These are phyloP conservation scores for Trichothecium sympodiale DNA, from an alignment of 2,329 filamentous ascomycete genomes.

Conservation along the genomic window DNA sequence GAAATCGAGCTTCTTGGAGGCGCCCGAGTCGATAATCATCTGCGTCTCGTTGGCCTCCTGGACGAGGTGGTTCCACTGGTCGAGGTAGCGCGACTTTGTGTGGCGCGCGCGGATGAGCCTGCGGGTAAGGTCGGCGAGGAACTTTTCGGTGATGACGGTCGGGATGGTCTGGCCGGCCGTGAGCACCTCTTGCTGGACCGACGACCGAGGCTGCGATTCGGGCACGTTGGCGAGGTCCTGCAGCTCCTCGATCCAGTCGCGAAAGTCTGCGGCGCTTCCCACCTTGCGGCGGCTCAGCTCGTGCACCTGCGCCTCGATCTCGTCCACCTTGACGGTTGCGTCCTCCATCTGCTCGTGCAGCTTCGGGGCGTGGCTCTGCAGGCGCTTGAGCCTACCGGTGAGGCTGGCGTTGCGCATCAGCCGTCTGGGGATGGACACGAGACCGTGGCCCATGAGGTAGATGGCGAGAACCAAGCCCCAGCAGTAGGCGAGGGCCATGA, in stretches of 20 bases:
- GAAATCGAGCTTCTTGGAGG: constrained; percentile 72
- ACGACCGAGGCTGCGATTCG: constrained; percentile 33
- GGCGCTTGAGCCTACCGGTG: constrained; percentile 57
- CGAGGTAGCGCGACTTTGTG: constrained; percentile 68
- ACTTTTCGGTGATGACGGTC: constrained; percentile 82
- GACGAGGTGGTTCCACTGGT: constrained; percentile 77
- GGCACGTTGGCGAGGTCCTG: constrained; percentile 63
- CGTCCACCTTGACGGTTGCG: constrained; percentile 66
- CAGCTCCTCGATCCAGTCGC: constrained; percentile 94
- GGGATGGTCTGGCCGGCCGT: constrained; percentile 38
- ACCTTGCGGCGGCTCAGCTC: constrained; percentile 74
- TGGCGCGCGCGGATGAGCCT: constrained; percentile 74
- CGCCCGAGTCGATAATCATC: constrained; percentile 71
- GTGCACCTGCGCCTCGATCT: constrained; percentile 68
- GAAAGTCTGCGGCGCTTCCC: constrained; percentile 62
- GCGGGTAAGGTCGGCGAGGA: constrained; percentile 79
- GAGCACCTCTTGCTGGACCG: background rate
- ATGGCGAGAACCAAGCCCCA: constrained; percentile 89
- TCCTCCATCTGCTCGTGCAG: constrained; percentile 83
- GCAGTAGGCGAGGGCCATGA: constrained; percentile 91
- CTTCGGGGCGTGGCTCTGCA: constrained; percentile 71
- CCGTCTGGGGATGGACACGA: constrained; percentile 79
- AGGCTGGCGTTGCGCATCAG: constrained; percentile 73
- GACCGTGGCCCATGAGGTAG: constrained; percentile 93
- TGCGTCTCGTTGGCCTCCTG: constrained; percentile 65